phyloP scores from a whole-genome alignment of 1,284 basidiomycete genomes.

The Cryptococcus hybrid region DNA sequence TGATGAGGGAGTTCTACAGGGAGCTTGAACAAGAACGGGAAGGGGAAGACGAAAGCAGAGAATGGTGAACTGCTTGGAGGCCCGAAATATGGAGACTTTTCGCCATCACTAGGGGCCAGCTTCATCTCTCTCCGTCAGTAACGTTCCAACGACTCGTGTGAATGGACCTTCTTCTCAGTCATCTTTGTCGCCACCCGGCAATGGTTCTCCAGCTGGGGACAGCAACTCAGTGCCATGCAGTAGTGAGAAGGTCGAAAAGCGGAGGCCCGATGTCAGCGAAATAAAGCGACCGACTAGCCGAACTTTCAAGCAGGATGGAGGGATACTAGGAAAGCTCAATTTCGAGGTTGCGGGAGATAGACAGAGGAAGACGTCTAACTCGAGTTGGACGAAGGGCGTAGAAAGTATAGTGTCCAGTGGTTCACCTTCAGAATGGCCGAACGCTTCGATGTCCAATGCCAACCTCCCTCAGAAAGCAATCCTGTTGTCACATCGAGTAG shows the following conservation, averaged over 20 bases:
- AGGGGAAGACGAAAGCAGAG: conserved; percentile 2
- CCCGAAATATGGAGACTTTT: conserved; percentile 4
- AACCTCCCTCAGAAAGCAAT: background rate
- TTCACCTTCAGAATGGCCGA: background rate
- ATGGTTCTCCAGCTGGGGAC: too few relatives aligned
- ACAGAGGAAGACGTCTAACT: background rate
- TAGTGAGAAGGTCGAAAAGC: background rate
- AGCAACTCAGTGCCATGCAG: background rate
- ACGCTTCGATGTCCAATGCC: background rate
- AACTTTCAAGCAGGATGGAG: conserved; percentile 23
- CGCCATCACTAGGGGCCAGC: background rate
- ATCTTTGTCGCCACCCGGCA: too few relatives aligned
- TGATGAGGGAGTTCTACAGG: background rate
- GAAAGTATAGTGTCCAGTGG: background rate
- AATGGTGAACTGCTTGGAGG: background rate
- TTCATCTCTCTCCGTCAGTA: too few relatives aligned
- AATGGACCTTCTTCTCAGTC: too few relatives aligned
- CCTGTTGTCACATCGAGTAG: conserved; percentile 3
- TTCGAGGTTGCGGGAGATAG: conserved; percentile 15
- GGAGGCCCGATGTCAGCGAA: background rate
- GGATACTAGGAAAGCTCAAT: conserved; percentile 23
- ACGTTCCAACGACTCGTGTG: too few relatives aligned
- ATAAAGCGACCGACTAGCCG: background rate
- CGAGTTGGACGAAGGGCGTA: background rate
- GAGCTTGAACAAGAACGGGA: background rate